A percentile compares a stretch with the other conserved stretches of the same genome.
phyloP scores from a whole-genome alignment of 345 rosid genomes.

The Populus simonii region DNA sequence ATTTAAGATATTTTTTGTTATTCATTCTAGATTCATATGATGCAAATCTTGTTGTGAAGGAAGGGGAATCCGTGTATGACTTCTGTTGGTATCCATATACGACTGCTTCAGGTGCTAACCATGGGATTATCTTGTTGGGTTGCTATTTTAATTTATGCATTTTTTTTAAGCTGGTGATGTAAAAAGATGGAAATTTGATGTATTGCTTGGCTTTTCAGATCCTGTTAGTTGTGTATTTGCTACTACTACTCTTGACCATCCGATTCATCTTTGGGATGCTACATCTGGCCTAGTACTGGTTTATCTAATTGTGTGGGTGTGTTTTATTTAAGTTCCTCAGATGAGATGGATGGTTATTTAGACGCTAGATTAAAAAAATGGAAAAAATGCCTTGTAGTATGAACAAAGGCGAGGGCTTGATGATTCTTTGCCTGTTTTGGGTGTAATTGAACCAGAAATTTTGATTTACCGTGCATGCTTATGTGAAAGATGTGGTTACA shows the following conservation, averaged over 20 bases:
- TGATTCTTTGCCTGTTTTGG: background rate
- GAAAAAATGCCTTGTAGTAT: slow-evolving; percentile 4
- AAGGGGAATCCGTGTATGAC: slow-evolving; percentile 92
- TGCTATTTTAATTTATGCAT: background rate
- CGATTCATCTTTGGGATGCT: slow-evolving; percentile 98
- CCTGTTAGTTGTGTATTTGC: slow-evolving; percentile 87
- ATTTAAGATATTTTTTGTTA: no score
- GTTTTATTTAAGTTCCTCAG: background rate
- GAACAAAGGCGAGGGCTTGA: background rate
- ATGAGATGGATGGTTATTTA: slow-evolving; percentile 1
- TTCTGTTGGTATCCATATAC: slow-evolving; percentile 96
- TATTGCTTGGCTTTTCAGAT: slow-evolving; percentile 44
- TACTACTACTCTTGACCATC: slow-evolving; percentile 85
- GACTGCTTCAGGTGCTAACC: slow-evolving; percentile 66
- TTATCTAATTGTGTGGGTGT: background rate
- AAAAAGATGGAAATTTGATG: background rate
- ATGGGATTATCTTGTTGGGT: background rate
- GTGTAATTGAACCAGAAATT: background rate
- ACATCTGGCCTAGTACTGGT: slow-evolving; percentile 76
- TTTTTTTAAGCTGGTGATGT: background rate
- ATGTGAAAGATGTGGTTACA: background rate
- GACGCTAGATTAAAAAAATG: background rate
- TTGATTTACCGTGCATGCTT: background rate
- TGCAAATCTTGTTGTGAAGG: slow-evolving; percentile 58
- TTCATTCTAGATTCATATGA: slow-evolving; percentile 60